Evolutionary conservation across 2,329 filamentous ascomycete species (phyloP), one percentile per base, ranked within the genome.

Genomic region (Nemania serpens): DNA sequence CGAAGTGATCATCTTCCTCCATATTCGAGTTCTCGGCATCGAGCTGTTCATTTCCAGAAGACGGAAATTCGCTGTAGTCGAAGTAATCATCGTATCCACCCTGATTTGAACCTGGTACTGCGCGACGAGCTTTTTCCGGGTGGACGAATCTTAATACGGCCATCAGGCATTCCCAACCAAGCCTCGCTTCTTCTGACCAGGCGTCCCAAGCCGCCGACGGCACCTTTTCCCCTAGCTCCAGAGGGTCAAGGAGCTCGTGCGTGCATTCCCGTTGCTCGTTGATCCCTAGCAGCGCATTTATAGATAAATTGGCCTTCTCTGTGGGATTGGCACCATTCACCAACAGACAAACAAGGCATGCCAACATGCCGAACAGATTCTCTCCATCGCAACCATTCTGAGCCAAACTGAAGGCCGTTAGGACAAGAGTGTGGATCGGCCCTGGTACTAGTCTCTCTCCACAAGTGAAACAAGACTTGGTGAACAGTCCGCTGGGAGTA

Each of bases 281-380:
- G 17, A 10, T 57, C 11, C 37, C 45, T 22, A 57, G 13, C 22
- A 57, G 25, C 46, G 29, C 20, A 18, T 25, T 29, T 12, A 57
- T 22, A 17, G 55, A 57, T 11, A 57, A 18, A 22, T 57, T 25
- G 11, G 55, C 55, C 36, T 34, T 20, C 3, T 7, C 20, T 3
- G 20, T 33, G 17, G 50, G 50, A 13, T 77, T 66, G 3, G 66
- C 69, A 20, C 71, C 71, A 2, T 63, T 37, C 0, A 45, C 48
- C 3, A 78, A 53, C 5, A 78, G 63, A 52, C 68, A 74, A 0
- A 78, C 60, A 22, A 75, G 64, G 51, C 71, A 75, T 20, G 75
- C 71, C 5, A 79, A n/a, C 15, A 74, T 72, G 0, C 77, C 77
- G 59, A 77, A 77, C 0, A 78, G 66, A 50, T 73, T 76, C 55